Evolutionary conservation across 352 stramenopile genomes (phyloP), one percentile per base, ranked within the genome.

Genomic region (Phytopythium mirpurense): DNA sequence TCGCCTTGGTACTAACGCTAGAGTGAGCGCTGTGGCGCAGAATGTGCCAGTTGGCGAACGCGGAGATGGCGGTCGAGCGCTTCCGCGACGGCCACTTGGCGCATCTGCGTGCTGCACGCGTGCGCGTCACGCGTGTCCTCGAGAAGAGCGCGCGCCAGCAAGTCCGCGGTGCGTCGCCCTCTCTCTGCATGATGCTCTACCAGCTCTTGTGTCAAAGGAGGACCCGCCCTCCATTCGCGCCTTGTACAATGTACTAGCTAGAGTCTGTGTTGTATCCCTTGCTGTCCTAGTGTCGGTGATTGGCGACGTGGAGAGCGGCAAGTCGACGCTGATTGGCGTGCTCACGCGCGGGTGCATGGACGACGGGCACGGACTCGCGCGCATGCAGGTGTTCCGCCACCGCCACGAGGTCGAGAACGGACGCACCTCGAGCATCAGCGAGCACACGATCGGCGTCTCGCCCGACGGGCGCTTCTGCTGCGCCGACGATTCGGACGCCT

Each of bases 341-440:
- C 57, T 97, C 19, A 96, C 86, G 10, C 72, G 81, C 24, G 82
- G 85, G 5, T 87, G 70, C 44, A 60, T 91, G 23, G 88, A 97
- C 52, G 86, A 97, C 53, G 88, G 88, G 3, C 65, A 78, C 43
- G 88, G 88, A 1, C 67, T 96, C 27, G 84, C 85, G 9, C 76
- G 88, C 9, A 95, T 96, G 84, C 83, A 96, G 60, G 85, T 95
- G 16, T 95, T 95, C 62, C 71, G 78, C 24, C 86, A 97, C 56
- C 82, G 85, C 24, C 88, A 97, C 62, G 88, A 97, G 62, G 70
- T 97, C 9, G 86, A 95, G 54, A 90, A 95, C 40, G 88, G 88
- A 7, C 76, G 82, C 16, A 97, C 88, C 12, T 94, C 81, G 14
- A 94, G 83, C 69, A 81, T 97, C 34, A 94, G 79, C 45, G 83